Evolutionary conservation across 202 grass and related monocot species (phyloP), one percentile per base, ranked within the genome.

Genomic region (Bolboschoenoplectus hybrid): DNA sequence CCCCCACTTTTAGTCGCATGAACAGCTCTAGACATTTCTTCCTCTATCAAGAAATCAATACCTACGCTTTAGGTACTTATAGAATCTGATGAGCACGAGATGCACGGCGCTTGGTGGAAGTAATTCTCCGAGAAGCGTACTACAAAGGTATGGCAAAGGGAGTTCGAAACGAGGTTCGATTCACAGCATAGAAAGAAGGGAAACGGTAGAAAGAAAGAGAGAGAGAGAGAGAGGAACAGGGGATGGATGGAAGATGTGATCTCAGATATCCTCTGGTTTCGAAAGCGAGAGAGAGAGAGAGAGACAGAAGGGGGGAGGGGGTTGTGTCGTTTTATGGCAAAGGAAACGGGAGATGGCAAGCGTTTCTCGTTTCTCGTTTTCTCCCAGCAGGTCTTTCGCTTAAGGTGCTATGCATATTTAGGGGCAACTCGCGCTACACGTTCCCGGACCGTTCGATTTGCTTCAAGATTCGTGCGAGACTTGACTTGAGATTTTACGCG

Each of bases 321-420:
- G 46, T 49, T 65, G 40, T 50, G 81, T 83, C 81, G 81, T 83
- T 83, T 66, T 83, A 83, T 64, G 81, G 81, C 7, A 83, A 65
- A 51, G 63, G 9, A 10, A 61, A 65, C 61, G 58, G 41, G 79
- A 63, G 50, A 82, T 82, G 79, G 79, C 36, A 81, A 81, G 58
- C 51, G 50, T 56, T 57, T 57, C 74, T 53, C 44, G 69, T 73
- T 67, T 67, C 64, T 40, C 64, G 14, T 19, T 34, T 14, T 10
- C 64, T 32, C n/a, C 26, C 8, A 43, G 38, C 11, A 34, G n/a
- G 66, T 3, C 45, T 26, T 26, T 26, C 26, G 26, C 26, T 26
- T 26, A 26, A 26, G 26, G 26, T 26, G 26, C 26, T 26, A 26
- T 26, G 26, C 26, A 26, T 26, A 26, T 26, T 26, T 26, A 26